Evolutionary conservation across 148 eudicot genomes (phyloP).

Genomic region (Diospyros lotus): DNA sequence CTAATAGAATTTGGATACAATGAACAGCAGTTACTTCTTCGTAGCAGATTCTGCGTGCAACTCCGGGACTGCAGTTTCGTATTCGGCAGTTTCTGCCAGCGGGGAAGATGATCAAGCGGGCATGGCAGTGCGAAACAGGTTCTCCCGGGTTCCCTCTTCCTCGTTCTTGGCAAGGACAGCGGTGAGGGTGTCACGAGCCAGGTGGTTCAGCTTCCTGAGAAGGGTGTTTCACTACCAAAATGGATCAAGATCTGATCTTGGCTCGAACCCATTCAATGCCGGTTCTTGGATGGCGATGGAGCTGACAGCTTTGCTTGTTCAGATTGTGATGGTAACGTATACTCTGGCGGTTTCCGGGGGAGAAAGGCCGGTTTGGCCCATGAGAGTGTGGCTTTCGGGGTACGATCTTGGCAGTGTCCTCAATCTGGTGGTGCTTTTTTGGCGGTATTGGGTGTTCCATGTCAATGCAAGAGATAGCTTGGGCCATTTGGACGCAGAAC

Average conservation of each 20-base stretch:
- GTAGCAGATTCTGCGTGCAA: constrained; percentile 26
- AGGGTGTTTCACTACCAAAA: constrained; percentile 89
- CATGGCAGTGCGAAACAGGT: constrained; percentile 12
- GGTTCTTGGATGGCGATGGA: constrained; percentile 67
- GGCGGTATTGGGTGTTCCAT: constrained; percentile 50
- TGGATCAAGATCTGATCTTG: constrained; percentile 56
- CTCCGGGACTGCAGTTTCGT: constrained; percentile 19
- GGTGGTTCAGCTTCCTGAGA: constrained; percentile 75
- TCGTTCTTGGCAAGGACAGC: constrained; percentile 57
- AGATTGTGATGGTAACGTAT: constrained; percentile 38
- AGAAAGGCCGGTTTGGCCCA: constrained; percentile 92
- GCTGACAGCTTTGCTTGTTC: constrained; percentile 40
- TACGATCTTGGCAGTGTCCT: constrained; percentile 75
- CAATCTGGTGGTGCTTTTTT: constrained; percentile 45
- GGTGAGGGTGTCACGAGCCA: constrained; percentile 70
- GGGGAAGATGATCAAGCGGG: constrained; percentile 16
- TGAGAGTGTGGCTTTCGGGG: constrained; percentile 80
- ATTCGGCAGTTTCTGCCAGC: constrained; percentile 20
- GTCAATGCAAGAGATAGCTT: constrained; percentile 23
- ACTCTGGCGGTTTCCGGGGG: constrained; percentile 50
- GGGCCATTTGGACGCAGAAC: constrained; percentile 44
- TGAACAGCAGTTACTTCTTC: constrained; percentile 31
- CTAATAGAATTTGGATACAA: background rate
- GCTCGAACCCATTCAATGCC: constrained; percentile 74
- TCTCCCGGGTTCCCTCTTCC: constrained; percentile 21